Conservation (phyloP, 495 filamentous ascomycete species). For the Penicillium soppii region DNA sequence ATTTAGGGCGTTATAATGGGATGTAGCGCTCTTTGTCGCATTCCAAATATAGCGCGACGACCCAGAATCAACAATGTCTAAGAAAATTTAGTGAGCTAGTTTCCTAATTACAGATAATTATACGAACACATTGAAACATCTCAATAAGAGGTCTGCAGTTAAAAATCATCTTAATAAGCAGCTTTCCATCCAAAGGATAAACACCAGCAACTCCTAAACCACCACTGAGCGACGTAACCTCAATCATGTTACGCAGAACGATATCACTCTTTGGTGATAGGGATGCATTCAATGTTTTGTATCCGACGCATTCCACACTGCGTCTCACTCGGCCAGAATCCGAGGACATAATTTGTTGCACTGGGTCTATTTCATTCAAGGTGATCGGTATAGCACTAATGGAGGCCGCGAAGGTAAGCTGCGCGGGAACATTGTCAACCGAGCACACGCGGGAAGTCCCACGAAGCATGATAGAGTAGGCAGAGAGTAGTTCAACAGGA, state of each 20-base stretch:
- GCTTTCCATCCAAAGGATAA: too few relatives aligned
- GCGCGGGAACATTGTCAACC: conserved; percentile 48
- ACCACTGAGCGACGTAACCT: conserved; percentile 1
- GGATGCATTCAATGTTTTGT: conserved; percentile 3
- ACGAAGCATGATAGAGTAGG: conserved; percentile 38
- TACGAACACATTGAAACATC: too few relatives aligned
- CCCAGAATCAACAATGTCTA: too few relatives aligned
- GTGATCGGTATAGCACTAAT: conserved; percentile 44
- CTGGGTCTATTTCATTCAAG: conserved; percentile 37
- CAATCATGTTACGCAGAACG: not conserved
- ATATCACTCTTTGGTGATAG: not conserved
- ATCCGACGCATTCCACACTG: conserved; percentile 13
- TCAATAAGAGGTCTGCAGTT: too few relatives aligned
- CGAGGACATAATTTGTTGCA: conserved; percentile 14
- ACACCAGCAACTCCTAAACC: conserved; percentile 10
- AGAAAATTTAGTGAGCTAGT: too few relatives aligned
- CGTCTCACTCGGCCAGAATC: conserved; percentile 6
- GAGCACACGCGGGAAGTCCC: conserved; percentile 45
- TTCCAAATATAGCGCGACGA: too few relatives aligned
- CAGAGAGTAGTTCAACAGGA: conserved; percentile 37
- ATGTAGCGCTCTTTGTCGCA: too few relatives aligned
- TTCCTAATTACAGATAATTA: too few relatives aligned
- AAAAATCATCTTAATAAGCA: too few relatives aligned
- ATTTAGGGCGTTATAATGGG: too few relatives aligned
- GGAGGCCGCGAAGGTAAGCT: conserved; percentile 45